These are phyloP conservation scores for Boletus reticuloceps DNA, from an alignment of 768 basidiomycete genomes.

Conservation along the genomic window DNA sequence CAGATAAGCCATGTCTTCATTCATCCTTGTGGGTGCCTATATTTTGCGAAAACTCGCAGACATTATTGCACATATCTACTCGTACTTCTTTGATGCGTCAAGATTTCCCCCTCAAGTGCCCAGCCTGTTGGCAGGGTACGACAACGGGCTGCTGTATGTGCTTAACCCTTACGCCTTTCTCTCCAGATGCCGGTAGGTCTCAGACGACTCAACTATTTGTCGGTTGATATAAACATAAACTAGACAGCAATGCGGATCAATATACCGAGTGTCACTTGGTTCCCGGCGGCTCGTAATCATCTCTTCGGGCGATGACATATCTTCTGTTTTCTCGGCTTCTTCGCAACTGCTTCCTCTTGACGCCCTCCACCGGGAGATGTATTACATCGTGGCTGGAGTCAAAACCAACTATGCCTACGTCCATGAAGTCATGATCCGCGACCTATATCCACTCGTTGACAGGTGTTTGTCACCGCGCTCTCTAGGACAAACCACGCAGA, in stretches of 20 bases:
- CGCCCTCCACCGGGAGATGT: constrained; percentile 7
- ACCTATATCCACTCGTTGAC: constrained; percentile 23
- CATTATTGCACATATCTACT: neutral
- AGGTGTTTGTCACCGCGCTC: constrained; percentile 12
- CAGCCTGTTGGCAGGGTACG: constrained; percentile 14
- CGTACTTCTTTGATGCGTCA: neutral
- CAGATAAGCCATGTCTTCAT: neutral
- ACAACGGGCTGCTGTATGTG: constrained; percentile 11
- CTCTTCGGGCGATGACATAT: constrained; percentile 13
- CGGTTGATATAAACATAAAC: neutral
- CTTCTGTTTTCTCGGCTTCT: constrained; percentile 5
- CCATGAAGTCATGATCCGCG: constrained; percentile 15
- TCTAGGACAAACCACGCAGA: constrained; percentile 9
- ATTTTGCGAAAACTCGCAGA: neutral
- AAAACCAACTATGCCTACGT: constrained; percentile 2
- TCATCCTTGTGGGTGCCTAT: neutral
- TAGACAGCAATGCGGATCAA: constrained; percentile 15
- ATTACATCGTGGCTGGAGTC: constrained; percentile 13
- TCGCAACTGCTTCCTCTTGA: constrained; percentile 10
- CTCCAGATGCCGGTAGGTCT: constrained; percentile 21
- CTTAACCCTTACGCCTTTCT: constrained; percentile 17
- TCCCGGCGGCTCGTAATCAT: constrained; percentile 13
- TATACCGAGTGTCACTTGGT: constrained; percentile 20
- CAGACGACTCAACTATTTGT: neutral
- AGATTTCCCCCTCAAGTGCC: constrained; percentile 4